These are phyloP conservation scores for Solanum sparsipilum DNA, from an alignment of 257 asterid genomes.

Conservation along the genomic window DNA sequence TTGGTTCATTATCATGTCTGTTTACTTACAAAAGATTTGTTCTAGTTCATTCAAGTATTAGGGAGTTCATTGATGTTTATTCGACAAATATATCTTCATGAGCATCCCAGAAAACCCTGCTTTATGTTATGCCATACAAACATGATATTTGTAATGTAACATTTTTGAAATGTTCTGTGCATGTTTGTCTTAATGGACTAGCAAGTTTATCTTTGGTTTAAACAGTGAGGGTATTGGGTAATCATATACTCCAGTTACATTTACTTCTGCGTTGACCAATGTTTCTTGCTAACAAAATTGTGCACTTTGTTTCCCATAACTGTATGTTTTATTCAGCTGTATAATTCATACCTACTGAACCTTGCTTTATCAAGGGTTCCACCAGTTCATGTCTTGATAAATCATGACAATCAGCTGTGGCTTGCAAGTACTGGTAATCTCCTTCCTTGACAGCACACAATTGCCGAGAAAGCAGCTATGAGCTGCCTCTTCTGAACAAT, in stretches of 20 bases:
- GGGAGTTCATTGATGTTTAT: neutral
- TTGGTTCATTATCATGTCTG: neutral
- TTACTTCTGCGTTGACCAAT: neutral
- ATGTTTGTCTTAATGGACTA: neutral
- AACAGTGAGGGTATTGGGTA: neutral
- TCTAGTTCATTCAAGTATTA: neutral
- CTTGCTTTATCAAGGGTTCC: neutral
- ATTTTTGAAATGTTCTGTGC: neutral
- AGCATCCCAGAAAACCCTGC: neutral
- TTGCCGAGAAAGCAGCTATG: neutral
- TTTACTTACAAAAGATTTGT: neutral
- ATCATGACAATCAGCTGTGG: neutral
- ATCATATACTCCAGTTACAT: neutral
- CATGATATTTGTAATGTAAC: neutral
- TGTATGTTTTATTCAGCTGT: neutral
- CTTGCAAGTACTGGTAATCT: neutral
- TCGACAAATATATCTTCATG: neutral
- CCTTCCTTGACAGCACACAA: neutral
- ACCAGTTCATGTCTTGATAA: neutral
- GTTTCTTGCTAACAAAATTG: neutral
- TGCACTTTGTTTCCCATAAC: neutral
- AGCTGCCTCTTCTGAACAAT: neutral
- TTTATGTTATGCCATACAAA: neutral
- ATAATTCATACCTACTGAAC: neutral
- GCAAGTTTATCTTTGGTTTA: neutral